Conservation (phyloP, 495 filamentous ascomycete species). For the Lasiosphaeria ovina region DNA sequence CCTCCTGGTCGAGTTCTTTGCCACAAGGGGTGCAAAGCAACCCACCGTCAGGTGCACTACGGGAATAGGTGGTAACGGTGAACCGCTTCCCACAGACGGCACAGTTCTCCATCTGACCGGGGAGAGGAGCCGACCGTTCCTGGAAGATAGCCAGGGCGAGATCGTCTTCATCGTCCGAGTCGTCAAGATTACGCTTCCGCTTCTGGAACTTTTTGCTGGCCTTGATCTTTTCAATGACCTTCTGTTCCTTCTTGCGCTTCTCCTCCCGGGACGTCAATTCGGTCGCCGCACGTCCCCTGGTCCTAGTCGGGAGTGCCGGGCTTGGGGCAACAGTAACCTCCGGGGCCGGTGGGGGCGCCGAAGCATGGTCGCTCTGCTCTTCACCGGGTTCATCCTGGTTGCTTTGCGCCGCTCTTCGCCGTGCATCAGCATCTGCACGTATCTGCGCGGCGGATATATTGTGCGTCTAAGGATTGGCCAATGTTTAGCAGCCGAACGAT, state of each 20-base stretch:
- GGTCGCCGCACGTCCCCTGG: conserved; percentile 28
- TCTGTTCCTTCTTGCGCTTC: conserved; percentile 60
- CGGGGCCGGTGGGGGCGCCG: conserved; percentile 12
- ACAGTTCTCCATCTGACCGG: conserved; percentile 88
- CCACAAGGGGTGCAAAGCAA: conserved; percentile 83
- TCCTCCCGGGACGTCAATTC: conserved; percentile 30
- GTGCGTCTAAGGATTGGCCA: conserved; percentile 56
- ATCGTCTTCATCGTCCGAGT: conserved; percentile 50
- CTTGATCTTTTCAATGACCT: conserved; percentile 72
- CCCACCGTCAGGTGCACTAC: conserved; percentile 76
- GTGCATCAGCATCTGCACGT: conserved; percentile 54
- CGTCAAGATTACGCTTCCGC: conserved; percentile 53
- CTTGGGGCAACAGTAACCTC: conserved; percentile 13
- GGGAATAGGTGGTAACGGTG: conserved; percentile 88
- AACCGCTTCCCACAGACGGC: conserved; percentile 84
- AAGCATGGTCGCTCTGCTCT: background rate
- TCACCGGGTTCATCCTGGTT: conserved; percentile 10
- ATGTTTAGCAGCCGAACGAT: background rate
- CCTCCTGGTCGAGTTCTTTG: conserved; percentile 65
- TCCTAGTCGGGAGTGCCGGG: conserved; percentile 8
- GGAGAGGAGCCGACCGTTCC: conserved; percentile 61
- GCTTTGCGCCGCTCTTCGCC: conserved; percentile 50
- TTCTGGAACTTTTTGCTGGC: conserved; percentile 73
- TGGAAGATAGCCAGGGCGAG: conserved; percentile 56
- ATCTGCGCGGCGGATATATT: conserved; percentile 88